Evolutionary conservation across 1,284 basidiomycete genomes (phyloP).

Genomic region (Sanghuangporus sanghuang): DNA sequence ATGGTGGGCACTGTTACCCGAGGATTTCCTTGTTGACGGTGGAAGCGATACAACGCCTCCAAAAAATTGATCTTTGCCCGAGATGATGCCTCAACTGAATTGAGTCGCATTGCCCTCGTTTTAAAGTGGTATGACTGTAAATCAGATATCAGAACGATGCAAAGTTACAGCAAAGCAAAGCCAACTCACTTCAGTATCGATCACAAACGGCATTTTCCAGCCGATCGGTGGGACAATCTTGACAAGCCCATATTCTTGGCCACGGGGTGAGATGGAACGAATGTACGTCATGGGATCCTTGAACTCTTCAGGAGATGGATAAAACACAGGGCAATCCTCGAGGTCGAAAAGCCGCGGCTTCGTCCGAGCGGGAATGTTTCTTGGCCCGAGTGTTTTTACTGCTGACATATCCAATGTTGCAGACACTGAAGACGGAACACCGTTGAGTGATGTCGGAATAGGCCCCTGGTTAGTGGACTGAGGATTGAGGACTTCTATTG

Average conservation of each 20-base stretch:
- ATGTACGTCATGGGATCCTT: constrained; percentile 96
- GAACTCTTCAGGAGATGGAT: constrained; percentile 88
- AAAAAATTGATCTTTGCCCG: constrained; percentile 96
- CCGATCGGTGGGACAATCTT: constrained; percentile 93
- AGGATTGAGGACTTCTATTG: constrained; percentile 42
- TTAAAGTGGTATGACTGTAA: constrained; percentile 86
- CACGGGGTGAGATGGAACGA: constrained; percentile 73
- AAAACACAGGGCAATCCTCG: constrained; percentile 86
- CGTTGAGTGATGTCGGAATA: constrained; percentile 33
- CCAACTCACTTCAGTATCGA: constrained; percentile 79
- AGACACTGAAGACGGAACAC: constrained; percentile 52
- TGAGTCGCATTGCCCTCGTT: constrained; percentile 91
- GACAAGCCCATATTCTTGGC: constrained; percentile 84
- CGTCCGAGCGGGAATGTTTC: constrained; percentile 34
- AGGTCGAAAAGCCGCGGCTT: constrained; percentile 75
- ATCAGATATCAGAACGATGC: constrained; percentile 21
- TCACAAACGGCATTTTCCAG: constrained; percentile 97
- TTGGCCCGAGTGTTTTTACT: constrained; percentile 60
- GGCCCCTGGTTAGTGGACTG: constrained; percentile 20
- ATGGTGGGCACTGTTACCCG: constrained; percentile 88
- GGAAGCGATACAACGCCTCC: constrained; percentile 92
- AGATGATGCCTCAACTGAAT: constrained; percentile 96
- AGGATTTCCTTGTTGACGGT: constrained; percentile 84
- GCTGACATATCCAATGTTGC: constrained; percentile 59
- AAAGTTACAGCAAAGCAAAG: constrained; percentile 25